phyloP scores from a whole-genome alignment of 768 basidiomycete species.

The Neoboletus subvelutipes region DNA sequence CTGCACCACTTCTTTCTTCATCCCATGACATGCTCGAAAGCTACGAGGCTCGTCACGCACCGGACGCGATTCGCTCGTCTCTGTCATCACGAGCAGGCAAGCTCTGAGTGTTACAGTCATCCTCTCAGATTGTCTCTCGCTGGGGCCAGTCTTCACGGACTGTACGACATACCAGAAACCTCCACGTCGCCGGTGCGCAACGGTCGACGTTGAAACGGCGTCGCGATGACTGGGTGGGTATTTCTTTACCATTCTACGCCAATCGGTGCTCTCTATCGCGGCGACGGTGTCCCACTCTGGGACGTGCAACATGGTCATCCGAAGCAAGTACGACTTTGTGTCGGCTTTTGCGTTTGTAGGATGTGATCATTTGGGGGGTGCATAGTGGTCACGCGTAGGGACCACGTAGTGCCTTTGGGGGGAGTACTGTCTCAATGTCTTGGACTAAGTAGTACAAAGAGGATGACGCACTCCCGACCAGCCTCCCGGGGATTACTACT shows the following conservation, averaged over 20 bases:
- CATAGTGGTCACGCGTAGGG: neutral
- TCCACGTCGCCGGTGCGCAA: neutral
- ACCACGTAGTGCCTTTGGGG: too few relatives aligned
- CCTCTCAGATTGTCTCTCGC: conserved; percentile 22
- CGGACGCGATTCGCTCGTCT: conserved; percentile 5
- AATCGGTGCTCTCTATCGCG: conserved; percentile 9
- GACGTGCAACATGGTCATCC: neutral
- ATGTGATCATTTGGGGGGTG: neutral
- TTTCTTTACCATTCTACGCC: neutral
- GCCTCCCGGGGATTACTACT: too few relatives aligned
- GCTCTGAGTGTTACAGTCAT: conserved; percentile 23
- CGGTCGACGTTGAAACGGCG: conserved; percentile 13
- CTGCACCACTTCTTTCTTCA: neutral
- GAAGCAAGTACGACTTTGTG: neutral
- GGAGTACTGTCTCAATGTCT: too few relatives aligned
- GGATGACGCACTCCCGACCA: neutral
- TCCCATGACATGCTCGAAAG: conserved; percentile 17
- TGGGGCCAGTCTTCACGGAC: conserved; percentile 16
- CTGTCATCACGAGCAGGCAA: conserved; percentile 27
- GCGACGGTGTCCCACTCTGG: conserved; percentile 1
- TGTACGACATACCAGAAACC: conserved; percentile 19
- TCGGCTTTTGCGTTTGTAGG: neutral
- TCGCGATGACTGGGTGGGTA: conserved; percentile 17
- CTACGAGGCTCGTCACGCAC: conserved; percentile 19
- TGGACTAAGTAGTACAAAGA: too few relatives aligned